Conservation (phyloP, 129 eudicot genomes). For the Heracleum sosnowskyi region DNA sequence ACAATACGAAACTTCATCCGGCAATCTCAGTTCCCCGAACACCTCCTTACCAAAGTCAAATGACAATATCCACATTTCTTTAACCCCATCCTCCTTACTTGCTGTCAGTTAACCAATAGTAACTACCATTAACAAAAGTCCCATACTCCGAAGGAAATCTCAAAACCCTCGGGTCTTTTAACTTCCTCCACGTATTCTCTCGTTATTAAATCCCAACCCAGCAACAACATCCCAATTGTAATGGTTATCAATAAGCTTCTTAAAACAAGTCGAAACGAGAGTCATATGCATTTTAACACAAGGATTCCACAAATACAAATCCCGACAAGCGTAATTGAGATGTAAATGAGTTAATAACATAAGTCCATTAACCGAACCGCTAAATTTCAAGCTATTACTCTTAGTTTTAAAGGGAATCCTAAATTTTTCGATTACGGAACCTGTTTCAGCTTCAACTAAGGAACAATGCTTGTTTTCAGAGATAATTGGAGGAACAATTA, state of each 20-base stretch:
- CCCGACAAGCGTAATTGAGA: too few relatives aligned
- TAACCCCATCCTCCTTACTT: neutral
- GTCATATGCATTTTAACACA: neutral
- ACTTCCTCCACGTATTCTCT: neutral
- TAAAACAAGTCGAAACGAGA: neutral
- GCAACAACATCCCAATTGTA: too few relatives aligned
- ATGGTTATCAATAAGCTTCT: neutral
- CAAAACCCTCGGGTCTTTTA: too few relatives aligned
- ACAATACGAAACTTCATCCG: neutral
- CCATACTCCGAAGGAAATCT: neutral
- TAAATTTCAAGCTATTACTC: neutral
- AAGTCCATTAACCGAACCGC: neutral
- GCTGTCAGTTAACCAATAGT: neutral
- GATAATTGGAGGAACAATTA: neutral
- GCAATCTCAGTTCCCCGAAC: too few relatives aligned
- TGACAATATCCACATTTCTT: neutral
- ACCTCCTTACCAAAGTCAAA: too few relatives aligned
- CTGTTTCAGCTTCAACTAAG: neutral
- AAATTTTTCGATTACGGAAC: neutral
- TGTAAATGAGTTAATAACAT: neutral
- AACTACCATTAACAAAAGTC: neutral
- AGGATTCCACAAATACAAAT: slow-evolving; percentile 3
- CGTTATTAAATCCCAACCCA: neutral
- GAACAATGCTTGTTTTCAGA: neutral
- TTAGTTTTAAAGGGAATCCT: neutral